These are phyloP conservation scores for Drechslera avenae DNA, from an alignment of 2,329 filamentous ascomycete genomes.

Conservation along the genomic window DNA sequence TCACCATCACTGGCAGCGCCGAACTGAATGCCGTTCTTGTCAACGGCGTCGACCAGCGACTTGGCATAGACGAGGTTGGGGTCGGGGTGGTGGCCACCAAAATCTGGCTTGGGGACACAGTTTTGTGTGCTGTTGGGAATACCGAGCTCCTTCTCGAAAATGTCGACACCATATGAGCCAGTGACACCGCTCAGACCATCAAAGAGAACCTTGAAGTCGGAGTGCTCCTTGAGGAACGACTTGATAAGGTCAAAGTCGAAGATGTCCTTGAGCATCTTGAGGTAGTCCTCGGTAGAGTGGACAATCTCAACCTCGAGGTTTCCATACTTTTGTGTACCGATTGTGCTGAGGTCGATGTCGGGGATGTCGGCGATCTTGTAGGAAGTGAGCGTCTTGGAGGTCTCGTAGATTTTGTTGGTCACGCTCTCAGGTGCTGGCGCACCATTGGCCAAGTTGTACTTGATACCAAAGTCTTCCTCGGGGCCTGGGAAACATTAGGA, in stretches of 20 bases:
- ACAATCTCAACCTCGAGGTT: slow-evolving; percentile 91
- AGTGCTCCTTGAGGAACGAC: slow-evolving; percentile 83
- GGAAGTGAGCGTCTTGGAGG: slow-evolving; percentile 83
- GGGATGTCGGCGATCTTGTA: slow-evolving; percentile 92
- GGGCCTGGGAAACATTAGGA: slow-evolving; percentile 64
- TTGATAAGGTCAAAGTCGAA: slow-evolving; percentile 98
- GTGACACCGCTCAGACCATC: slow-evolving; percentile 95
- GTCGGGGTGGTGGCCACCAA: slow-evolving; percentile 95
- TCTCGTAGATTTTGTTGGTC: slow-evolving; percentile 96
- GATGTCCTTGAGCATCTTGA: slow-evolving; percentile 95
- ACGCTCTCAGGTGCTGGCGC: slow-evolving; percentile 94
- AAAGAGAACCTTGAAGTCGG: slow-evolving; percentile 96
- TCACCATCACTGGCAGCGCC: slow-evolving; percentile 96
- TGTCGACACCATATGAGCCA: slow-evolving; percentile 90
- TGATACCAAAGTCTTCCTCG: slow-evolving; percentile 96
- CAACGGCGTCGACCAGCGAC: slow-evolving; percentile 90
- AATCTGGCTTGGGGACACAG: slow-evolving; percentile 89
- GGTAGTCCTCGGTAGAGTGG: slow-evolving; percentile 90
- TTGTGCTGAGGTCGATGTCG: slow-evolving; percentile 79
- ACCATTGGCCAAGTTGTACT: slow-evolving; percentile 98
- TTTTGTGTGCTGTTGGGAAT: slow-evolving; percentile 85
- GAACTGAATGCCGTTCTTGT: slow-evolving; percentile 90
- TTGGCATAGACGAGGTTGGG: slow-evolving; percentile 97
- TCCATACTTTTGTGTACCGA: slow-evolving; percentile 85
- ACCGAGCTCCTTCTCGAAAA: slow-evolving; percentile 93